Evolutionary conservation across 2,329 filamentous ascomycete species (phyloP).

Genomic region (Apiospora hydei): DNA sequence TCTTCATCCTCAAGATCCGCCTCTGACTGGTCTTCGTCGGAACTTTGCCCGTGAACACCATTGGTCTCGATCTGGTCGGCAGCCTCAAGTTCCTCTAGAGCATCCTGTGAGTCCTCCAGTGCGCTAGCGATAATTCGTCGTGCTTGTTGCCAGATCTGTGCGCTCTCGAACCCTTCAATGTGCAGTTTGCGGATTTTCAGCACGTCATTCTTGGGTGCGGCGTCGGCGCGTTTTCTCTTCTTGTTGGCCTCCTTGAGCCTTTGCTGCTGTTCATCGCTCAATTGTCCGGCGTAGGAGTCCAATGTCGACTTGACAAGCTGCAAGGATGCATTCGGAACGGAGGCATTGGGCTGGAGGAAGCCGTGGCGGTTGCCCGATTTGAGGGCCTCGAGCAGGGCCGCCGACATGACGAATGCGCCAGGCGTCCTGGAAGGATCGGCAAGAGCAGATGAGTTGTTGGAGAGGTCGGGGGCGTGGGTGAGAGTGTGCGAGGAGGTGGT

Average conservation of each 20-base stretch:
- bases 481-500: conserved; percentile 70
- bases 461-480: conserved; percentile 57
- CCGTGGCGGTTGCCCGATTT: conserved; percentile 67
- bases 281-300: conserved; percentile 76
- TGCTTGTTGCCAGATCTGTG: conserved; percentile 94
- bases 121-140: conserved; percentile 75
- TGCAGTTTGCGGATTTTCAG: conserved; percentile 85
- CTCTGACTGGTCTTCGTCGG: conserved; percentile 34
- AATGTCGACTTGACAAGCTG: conserved; percentile 81
- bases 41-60: conserved; percentile 38
- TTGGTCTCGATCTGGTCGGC: conserved; percentile 62
- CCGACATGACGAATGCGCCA: conserved; percentile 49
- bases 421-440: conserved; percentile 40
- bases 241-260: conserved; percentile 72
- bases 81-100: conserved; percentile 58
- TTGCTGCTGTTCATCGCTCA: conserved; percentile 75
- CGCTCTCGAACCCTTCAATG: conserved; percentile 83
- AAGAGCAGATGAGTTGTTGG: conserved; percentile 46
- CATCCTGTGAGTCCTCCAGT: conserved; percentile 55
- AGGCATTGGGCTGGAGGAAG: conserved; percentile 77
- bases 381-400: conserved; percentile 64
- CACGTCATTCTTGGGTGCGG: conserved; percentile 55
- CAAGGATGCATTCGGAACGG: conserved; percentile 73
- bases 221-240: conserved; percentile 74
- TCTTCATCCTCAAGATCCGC: conserved; percentile 43